These are phyloP conservation scores for Wickerhamiella hasegawae DNA, from an alignment of 805 yeast genomes.

Conservation along the genomic window DNA sequence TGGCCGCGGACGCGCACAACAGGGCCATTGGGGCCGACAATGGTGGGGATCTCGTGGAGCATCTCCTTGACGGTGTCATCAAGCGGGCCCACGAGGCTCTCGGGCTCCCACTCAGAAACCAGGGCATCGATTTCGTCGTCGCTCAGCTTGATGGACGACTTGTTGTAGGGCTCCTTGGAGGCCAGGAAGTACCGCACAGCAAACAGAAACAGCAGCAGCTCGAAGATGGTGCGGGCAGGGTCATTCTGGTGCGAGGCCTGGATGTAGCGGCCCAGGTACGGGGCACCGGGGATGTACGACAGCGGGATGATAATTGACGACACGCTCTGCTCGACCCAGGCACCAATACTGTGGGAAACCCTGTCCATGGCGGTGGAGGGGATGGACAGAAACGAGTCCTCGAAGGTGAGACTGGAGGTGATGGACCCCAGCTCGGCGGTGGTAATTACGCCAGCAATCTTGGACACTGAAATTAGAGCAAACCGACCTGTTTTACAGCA, in stretches of 20 bases:
- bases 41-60: constrained; percentile 43
- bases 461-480: no score
- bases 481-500: no score
- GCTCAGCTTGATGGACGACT: constrained; percentile 40
- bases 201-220: constrained; percentile 56
- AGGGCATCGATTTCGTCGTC: constrained; percentile 60
- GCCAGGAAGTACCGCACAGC: constrained; percentile 74
- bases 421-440: no score
- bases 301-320: constrained; percentile 7
- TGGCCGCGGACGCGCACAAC: constrained; percentile 20
- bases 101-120: constrained; percentile 85
- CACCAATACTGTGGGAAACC: constrained; percentile 12
- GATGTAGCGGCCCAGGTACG: constrained; percentile 41
- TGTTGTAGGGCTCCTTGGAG: constrained; percentile 56
- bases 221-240: constrained; percentile 78
- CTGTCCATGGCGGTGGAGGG: no score
- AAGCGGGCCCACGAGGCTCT: constrained; percentile 50
- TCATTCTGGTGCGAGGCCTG: constrained; percentile 81
- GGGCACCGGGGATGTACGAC: constrained; percentile 25
- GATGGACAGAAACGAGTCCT: no score
- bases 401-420: no score
- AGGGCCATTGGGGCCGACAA: constrained; percentile 37
- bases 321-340: constrained; percentile 12
- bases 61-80: constrained; percentile 42
- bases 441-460: no score